Base-by-base conservation (phyloP, 805 yeast species). In the Cyberlindnera suaveolens region DNA sequence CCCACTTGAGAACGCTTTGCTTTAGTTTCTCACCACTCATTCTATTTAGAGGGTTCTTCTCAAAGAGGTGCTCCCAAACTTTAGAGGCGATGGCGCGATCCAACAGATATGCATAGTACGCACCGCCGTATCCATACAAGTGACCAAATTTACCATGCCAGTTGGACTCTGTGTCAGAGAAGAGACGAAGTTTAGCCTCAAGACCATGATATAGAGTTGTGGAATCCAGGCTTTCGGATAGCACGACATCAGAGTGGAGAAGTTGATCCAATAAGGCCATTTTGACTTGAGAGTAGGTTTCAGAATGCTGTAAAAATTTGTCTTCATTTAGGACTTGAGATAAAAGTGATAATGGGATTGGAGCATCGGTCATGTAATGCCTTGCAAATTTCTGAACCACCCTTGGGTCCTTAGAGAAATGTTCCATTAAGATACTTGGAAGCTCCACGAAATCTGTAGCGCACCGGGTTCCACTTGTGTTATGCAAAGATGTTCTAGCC, bases 71-170 rank as follows among this genome's bases (percentile, higher is more conserved):
- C 10, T 74, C 70, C 90, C 96, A 93, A 2, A 91, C 75, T 56
- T 80, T 80, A 20, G 88, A 78, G 0, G 98, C 97, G 49, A 93
- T 85, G 6, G 96, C 96, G 33, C 97, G 67, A 64, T 93, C 99
- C 43, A 93, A 74, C 40, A 93, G 63, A 60, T 93, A 93, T 27
- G 96, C 85, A 65, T 93, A 93, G 59, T 93, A 93, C 1, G 90
- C 85, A 0, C 97, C 86, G 1, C 98, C 98, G 58, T 93, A 93
- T 0, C 96, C 88, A 52, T 84, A 85, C 34, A 93, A 66, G 58
- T 93, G 99, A 1, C 96, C 95, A 64, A 93, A 90, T 58, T 82
- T 87, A 1, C 95, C 97, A 44, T 87, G 95, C 96, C 97, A 90
- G 20, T 81, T 82, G 2, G 95, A 81, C 49, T 75, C 67, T 16